Evolutionary conservation across 495 filamentous ascomycete species (phyloP).

Genomic region (Hypomontagnella monticulosa): DNA sequence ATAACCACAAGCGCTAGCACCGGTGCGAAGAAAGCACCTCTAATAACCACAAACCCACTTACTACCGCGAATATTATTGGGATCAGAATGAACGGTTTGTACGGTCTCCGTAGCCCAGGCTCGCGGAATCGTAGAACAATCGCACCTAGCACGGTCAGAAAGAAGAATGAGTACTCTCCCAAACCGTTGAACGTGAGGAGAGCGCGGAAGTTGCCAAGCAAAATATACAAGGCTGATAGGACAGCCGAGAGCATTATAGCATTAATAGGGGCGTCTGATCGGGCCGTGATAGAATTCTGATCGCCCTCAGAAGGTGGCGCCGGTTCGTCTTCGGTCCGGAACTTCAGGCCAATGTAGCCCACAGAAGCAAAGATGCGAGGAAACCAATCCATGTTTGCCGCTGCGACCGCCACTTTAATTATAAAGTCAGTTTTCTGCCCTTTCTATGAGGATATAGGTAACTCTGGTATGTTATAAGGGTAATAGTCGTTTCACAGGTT

Average conservation of each 20-base stretch:
- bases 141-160: constrained; percentile 63
- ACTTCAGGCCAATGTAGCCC: constrained; percentile 48
- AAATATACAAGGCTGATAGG: constrained; percentile 62
- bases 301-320: not conserved
- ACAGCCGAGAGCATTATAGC: constrained; percentile 59
- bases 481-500: no score
- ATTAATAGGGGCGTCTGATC: constrained; percentile 60
- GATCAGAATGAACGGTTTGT: constrained; percentile 57
- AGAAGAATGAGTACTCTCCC: constrained; percentile 67
- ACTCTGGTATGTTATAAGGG: no score
- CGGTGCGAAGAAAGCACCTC: constrained; percentile 64
- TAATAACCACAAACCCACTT: constrained; percentile 63
- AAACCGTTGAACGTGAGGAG: constrained; percentile 67
- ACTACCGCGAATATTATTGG: constrained; percentile 60
- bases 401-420: constrained; percentile 58
- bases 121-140: constrained; percentile 62
- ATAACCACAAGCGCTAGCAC: constrained; percentile 57
- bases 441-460: no score
- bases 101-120: constrained; percentile 57
- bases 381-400: constrained; percentile 62
- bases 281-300: constrained; percentile 9
- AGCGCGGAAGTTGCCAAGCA: constrained; percentile 65
- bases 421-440: no score
- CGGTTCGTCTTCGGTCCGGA: constrained; percentile 17
- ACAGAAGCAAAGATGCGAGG: constrained; percentile 56